Percentiles rank a stretch among this genome's conserved stretches.
Conservation (phyloP, 345 rosid genomes). For the Punica granatum region DNA sequence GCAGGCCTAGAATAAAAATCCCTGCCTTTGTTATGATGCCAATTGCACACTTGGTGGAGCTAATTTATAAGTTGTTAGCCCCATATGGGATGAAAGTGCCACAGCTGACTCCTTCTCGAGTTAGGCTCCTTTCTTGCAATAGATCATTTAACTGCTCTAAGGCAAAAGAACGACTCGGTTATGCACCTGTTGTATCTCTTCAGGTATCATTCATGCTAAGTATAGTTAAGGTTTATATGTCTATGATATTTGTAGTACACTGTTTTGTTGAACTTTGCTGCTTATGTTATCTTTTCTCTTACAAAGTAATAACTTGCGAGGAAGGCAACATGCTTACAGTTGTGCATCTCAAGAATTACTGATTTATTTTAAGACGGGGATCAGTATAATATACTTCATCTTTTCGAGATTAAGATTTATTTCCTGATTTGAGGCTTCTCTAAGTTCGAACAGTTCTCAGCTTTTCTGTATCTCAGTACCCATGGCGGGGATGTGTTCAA, state of each 20-base stretch:
- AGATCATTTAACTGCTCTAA: conserved; percentile 69
- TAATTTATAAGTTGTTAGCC: conserved; percentile 54
- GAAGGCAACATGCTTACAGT: neutral
- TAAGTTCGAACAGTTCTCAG: neutral
- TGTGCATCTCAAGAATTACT: neutral
- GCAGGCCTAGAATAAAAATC: conserved; percentile 87
- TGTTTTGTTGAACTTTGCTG: neutral
- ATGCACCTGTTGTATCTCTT: conserved; percentile 62
- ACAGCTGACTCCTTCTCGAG: conserved; percentile 82
- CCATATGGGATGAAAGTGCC: conserved; percentile 89
- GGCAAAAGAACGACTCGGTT: conserved; percentile 82
- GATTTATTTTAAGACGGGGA: neutral
- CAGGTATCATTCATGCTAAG: conserved; percentile 41
- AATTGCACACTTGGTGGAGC: conserved; percentile 65
- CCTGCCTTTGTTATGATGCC: conserved; percentile 79
- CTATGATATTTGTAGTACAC: conserved; percentile 1
- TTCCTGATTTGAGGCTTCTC: neutral
- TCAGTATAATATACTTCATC: neutral
- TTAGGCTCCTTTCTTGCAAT: conserved; percentile 76
- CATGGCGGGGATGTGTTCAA: neutral
- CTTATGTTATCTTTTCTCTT: neutral
- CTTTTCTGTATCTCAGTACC: no score
- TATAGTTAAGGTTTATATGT: conserved; percentile 6
- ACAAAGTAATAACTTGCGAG: neutral
- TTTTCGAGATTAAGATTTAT: neutral